Evolutionary conservation across 306 rosid genomes (phyloP), one percentile per base, ranked within the genome.

Genomic region (Cucurbita moschata): DNA sequence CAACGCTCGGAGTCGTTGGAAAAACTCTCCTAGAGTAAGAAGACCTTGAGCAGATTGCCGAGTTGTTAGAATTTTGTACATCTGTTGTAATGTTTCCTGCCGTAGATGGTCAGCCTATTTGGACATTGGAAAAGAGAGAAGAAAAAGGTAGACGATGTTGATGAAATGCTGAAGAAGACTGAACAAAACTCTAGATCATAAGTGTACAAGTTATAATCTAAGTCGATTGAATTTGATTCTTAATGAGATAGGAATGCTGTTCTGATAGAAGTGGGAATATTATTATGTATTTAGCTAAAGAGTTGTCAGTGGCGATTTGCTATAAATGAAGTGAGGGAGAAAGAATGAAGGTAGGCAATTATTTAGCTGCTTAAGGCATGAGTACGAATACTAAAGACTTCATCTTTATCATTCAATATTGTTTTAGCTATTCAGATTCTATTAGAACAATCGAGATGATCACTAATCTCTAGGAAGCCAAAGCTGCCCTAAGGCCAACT

Each of bases 61-160:
- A 51, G 65, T 74, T 9, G 88, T 84, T 5, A 94, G 90, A 80
- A 94, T 87, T 78, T 88, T 81, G 44, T 67, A 62, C 95, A 94
- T 90, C 83, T 89, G 97, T 50, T 77, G 89, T 80, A 94, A 78
- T 5, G 92, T 81, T 84, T 84, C 96, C 74, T 82, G 84, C 59
- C 97, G 85, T 23, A 94, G 84, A 86, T 90, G 86, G 81, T 94
- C 98, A 26, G 92, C 98, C 97, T 90, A 88, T 78, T 82, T 77
- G 60, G 77, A 64, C 23, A 62, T 62, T 58, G 54, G 74, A 70
- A 70, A 50, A 69, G 74, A 50, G 6, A 64, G 70, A 70, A 5
- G 6, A 0, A 35, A 70, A 70, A 15, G 10, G 12, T 50, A 0
- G 26, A 7, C 15, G 10, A 50, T 51, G 21, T 26, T 9, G 57